phyloP scores from a whole-genome alignment of 208 protist genomes.

The Leptomonas pyrrhocoris region DNA sequence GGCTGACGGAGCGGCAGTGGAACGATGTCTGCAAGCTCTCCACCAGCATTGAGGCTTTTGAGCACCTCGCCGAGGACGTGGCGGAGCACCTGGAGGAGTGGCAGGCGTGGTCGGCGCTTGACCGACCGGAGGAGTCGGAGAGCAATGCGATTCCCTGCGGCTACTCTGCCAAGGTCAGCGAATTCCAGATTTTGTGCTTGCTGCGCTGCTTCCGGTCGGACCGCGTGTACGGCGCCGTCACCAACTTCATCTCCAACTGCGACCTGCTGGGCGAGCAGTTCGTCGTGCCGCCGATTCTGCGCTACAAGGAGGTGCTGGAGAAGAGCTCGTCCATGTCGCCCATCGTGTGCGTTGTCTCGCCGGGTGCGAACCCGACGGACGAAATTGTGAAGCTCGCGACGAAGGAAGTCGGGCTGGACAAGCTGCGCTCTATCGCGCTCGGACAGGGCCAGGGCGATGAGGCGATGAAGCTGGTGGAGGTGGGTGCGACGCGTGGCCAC shows the following conservation, averaged over 20 bases:
- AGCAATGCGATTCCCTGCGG: conserved; percentile 72
- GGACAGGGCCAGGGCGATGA: conserved; percentile 98
- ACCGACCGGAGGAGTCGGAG: conserved; percentile 92
- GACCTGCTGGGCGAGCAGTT: conserved; percentile 94
- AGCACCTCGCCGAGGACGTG: conserved; percentile 72
- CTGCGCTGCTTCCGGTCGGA: conserved; percentile 98
- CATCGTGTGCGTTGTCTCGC: conserved; percentile 98
- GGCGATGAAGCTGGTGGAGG: conserved; percentile 96
- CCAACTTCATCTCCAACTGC: conserved; percentile 93
- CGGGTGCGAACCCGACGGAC: conserved; percentile 97
- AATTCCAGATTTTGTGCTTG: conserved; percentile 95
- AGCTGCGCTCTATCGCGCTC: conserved; percentile 96
- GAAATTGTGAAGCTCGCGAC: conserved; percentile 98
- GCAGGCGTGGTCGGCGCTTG: conserved; percentile 91
- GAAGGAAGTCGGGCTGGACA: conserved; percentile 93
- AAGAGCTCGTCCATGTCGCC: conserved; percentile 93
- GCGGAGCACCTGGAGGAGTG: conserved; percentile 88
- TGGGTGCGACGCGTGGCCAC: conserved; percentile 94
- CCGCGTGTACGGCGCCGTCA: conserved; percentile 94
- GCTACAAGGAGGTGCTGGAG: conserved; percentile 96
- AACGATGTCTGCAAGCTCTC: conserved; percentile 94
- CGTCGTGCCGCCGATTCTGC: conserved; percentile 96
- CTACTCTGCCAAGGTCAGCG: conserved; percentile 71
- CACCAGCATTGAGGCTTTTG: conserved; percentile 79
- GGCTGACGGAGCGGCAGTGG: conserved; percentile 97